Evolutionary conservation across 495 filamentous ascomycete species (phyloP).

Genomic region (Barbatosphaeria neglecta): DNA sequence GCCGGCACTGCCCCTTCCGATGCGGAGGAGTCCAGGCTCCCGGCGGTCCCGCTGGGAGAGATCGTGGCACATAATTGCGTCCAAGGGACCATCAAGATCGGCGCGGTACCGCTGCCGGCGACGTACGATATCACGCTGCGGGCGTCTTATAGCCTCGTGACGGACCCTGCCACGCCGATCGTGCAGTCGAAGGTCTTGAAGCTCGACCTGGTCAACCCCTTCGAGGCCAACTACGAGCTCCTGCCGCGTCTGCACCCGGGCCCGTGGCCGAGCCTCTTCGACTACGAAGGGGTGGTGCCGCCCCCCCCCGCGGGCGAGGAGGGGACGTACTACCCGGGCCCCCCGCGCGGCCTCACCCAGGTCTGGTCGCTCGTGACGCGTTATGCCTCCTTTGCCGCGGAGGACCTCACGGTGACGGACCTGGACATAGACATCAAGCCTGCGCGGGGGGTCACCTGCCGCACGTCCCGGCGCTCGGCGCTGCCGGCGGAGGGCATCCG

Average conservation of each 20-base stretch:
- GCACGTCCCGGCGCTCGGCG: constrained; percentile 16
- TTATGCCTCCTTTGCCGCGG: constrained; percentile 62
- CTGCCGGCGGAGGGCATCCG: constrained; percentile 17
- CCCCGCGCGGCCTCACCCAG: constrained; percentile 56
- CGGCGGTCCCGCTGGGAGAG: constrained; percentile 21
- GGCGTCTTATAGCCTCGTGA: constrained; percentile 62
- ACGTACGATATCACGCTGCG: constrained; percentile 61
- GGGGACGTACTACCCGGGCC: background rate
- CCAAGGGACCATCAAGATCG: constrained; percentile 31
- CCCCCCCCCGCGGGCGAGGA: constrained; percentile 8
- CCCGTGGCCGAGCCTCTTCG: constrained; percentile 80
- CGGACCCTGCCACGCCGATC: constrained; percentile 75
- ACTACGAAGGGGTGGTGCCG: constrained; percentile 28
- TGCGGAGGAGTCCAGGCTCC: constrained; percentile 21
- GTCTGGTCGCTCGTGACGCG: constrained; percentile 64
- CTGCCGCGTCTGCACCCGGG: constrained; percentile 62
- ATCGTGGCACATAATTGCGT: constrained; percentile 40
- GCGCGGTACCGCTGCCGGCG: constrained; percentile 37
- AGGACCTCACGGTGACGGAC: constrained; percentile 55
- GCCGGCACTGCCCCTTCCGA: constrained; percentile 11
- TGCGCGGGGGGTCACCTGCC: constrained; percentile 32
- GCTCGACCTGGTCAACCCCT: constrained; percentile 65
- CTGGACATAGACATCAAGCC: constrained; percentile 45
- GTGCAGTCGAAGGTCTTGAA: constrained; percentile 55
- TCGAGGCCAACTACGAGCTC: constrained; percentile 82